Base-by-base conservation (phyloP, 2,329 filamentous ascomycete species). In the Coniochaeta sp. region DNA sequence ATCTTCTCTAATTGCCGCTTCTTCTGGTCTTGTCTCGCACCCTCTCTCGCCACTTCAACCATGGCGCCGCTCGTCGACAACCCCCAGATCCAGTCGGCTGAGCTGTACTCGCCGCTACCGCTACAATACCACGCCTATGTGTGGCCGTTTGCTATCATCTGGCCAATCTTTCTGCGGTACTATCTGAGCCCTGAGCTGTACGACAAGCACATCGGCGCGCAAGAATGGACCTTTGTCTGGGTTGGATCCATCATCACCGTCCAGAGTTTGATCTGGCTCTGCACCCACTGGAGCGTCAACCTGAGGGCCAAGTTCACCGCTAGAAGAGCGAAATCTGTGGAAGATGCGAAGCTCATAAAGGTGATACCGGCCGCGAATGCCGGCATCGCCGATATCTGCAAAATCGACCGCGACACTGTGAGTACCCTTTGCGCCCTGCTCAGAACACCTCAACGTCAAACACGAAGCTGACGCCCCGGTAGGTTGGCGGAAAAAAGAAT, bases 181-280 rank as follows among this genome's bases (percentile, higher is more conserved):
- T 98, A 96, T 74, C 85, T 96, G 59, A 89, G 86, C 24, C 81
- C 87, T 63, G 88, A 91, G 59, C 86, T 90, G 66, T 99, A 99
- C 75, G 89, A 96, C 66, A 89, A 88, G 71, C 88, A 98, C 78
- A 96, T 99, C 65, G 86, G 89, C 68, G 93, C 89, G n/a, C 87
- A 89, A 67, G 95, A 99, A 81, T 99, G 95, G 93, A 98, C 96
- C 0, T 96, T 96, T 72, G 91, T 99, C 64, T 99, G 91, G 87
- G 85, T 89, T 65, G 93, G 90, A 69, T 83, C 86, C 66, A 97
- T 99, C 71, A 81, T 96, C 73, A 96, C 93, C 12, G 70, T 89
- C 60, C 96, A 99, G 79, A 87, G 90, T 64, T 82, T 99, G 64
- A 78, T 92, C 67, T 99, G 95, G 93, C 83, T 99, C 63, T 93